These are phyloP conservation scores for Henckelia pumila DNA, from an alignment of 257 asterid species.

Conservation along the genomic window DNA sequence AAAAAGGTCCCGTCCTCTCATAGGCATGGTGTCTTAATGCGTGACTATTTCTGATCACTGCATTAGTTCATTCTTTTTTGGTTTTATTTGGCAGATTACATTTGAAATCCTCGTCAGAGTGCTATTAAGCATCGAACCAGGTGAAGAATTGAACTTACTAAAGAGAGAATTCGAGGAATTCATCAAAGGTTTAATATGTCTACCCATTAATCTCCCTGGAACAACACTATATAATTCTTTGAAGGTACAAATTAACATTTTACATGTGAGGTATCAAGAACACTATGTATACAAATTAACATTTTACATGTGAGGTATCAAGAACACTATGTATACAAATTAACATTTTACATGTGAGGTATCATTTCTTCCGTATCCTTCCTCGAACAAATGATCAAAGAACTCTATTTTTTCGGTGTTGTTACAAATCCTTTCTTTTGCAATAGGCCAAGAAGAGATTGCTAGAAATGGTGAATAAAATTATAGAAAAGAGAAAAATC, in stretches of 20 bases:
- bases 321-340: too few species aligned
- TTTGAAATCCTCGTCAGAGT: slow-evolving; percentile 78
- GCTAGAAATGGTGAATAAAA: too few species aligned
- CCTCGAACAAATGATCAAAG: not conserved
- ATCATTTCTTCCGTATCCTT: too few species aligned
- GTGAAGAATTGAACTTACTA: slow-evolving; percentile 65
- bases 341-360: too few species aligned
- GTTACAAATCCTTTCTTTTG: not conserved
- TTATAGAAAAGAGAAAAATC: too few species aligned
- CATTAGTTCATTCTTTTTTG: not conserved
- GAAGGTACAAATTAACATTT: slow-evolving; percentile 54
- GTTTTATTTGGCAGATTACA: slow-evolving; percentile 53
- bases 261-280: not conserved
- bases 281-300: too few species aligned
- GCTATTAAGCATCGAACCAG: slow-evolving; percentile 71
- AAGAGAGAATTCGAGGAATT: slow-evolving; percentile 77
- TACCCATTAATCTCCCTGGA: slow-evolving; percentile 93
- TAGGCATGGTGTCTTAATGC: slow-evolving; percentile 9
- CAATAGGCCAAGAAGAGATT: slow-evolving; percentile 70
- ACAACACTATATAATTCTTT: slow-evolving; percentile 76
- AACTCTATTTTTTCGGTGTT: not conserved
- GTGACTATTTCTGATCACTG: not conserved
- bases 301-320: too few species aligned
- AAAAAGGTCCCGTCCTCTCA: slow-evolving; percentile 51
- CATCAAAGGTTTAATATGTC: slow-evolving; percentile 82